A percentile compares a stretch with the other conserved stretches of the same genome.
phyloP scores from a whole-genome alignment of 495 filamentous ascomycete species.

The Aspergillus biplanus region DNA sequence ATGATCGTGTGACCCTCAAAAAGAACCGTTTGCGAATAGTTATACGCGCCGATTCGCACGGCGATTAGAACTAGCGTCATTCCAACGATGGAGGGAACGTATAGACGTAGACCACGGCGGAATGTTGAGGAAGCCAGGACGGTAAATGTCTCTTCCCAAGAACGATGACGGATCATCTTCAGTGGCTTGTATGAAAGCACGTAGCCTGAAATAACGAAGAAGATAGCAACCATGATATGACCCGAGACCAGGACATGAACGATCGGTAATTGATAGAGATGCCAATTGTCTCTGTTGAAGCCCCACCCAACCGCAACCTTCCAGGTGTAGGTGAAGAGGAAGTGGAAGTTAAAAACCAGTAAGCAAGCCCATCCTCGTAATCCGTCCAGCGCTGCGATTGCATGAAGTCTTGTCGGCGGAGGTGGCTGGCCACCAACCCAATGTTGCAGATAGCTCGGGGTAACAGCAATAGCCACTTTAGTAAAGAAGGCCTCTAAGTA shows the following conservation, averaged over 20 bases:
- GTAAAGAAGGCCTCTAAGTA: slow-evolving; percentile 32
- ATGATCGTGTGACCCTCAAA: slow-evolving; percentile 46
- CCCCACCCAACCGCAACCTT: slow-evolving; percentile 52
- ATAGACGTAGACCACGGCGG: slow-evolving; percentile 64
- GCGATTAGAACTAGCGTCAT: slow-evolving; percentile 59
- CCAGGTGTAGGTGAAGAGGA: slow-evolving; percentile 55
- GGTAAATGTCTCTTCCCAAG: slow-evolving; percentile 52
- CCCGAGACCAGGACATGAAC: slow-evolving; percentile 65
- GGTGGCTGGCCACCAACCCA: slow-evolving; percentile 40
- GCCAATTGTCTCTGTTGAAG: slow-evolving; percentile 52
- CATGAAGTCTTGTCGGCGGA: slow-evolving; percentile 39
- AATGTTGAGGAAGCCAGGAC: slow-evolving; percentile 64
- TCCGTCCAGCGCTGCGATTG: slow-evolving; percentile 54
- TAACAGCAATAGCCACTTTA: slow-evolving; percentile 39
- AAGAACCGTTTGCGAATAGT: slow-evolving; percentile 45
- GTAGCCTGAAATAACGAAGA: slow-evolving; percentile 75
- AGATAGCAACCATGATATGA: slow-evolving; percentile 72
- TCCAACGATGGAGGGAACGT: slow-evolving; percentile 61
- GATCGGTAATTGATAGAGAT: slow-evolving; percentile 65
- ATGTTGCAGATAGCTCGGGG: slow-evolving; percentile 47
- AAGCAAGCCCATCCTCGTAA: slow-evolving; percentile 56
- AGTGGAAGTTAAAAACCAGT: slow-evolving; percentile 59
- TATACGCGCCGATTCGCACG: slow-evolving; percentile 54
- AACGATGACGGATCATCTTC: slow-evolving; percentile 57
- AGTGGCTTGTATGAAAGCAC: slow-evolving; percentile 68